Percentiles rank a stretch among this genome's conserved stretches.
phyloP scores from a whole-genome alignment of 2,329 filamentous ascomycete genomes.

The Fusarium sublunatum region DNA sequence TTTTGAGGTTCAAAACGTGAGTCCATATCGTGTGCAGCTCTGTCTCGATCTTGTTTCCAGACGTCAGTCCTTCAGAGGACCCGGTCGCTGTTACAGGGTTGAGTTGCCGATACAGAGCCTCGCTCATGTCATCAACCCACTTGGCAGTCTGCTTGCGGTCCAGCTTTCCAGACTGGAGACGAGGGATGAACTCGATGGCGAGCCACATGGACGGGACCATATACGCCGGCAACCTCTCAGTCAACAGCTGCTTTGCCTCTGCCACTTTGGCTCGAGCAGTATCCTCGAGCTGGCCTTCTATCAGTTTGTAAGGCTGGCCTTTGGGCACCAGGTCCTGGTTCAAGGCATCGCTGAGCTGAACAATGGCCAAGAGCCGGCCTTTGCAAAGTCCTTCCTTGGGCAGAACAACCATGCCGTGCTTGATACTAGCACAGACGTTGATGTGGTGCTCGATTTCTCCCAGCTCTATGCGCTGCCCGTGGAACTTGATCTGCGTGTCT shows the following conservation, averaged over 20 bases:
- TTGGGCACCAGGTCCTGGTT: conserved; percentile 20
- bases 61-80: not conserved
- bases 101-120: conserved; percentile 28
- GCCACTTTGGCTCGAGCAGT: conserved; percentile 8
- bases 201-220: conserved; percentile 43
- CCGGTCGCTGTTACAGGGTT: conserved; percentile 9
- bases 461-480: conserved; percentile 50
- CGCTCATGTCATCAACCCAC: conserved; percentile 33
- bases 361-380: conserved; percentile 26
- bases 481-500: conserved; percentile 50
- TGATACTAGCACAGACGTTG: conserved; percentile 32
- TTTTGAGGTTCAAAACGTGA: conserved; percentile 35
- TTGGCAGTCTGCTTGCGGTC: conserved; percentile 28
- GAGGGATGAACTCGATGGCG: conserved; percentile 31
- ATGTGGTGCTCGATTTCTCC: conserved; percentile 49
- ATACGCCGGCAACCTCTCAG: conserved; percentile 30
- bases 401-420: conserved; percentile 38
- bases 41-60: conserved; percentile 5
- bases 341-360: conserved; percentile 18
- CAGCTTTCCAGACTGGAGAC: conserved; percentile 37
- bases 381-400: conserved; percentile 31
- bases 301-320: conserved; percentile 24
- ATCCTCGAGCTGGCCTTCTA: conserved; percentile 9
- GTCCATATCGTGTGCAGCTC: conserved; percentile 35
- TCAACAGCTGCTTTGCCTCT: conserved; percentile 30